These are phyloP conservation scores for Solanum virginianum DNA, from an alignment of 257 asterid genomes.

Conservation along the genomic window DNA sequence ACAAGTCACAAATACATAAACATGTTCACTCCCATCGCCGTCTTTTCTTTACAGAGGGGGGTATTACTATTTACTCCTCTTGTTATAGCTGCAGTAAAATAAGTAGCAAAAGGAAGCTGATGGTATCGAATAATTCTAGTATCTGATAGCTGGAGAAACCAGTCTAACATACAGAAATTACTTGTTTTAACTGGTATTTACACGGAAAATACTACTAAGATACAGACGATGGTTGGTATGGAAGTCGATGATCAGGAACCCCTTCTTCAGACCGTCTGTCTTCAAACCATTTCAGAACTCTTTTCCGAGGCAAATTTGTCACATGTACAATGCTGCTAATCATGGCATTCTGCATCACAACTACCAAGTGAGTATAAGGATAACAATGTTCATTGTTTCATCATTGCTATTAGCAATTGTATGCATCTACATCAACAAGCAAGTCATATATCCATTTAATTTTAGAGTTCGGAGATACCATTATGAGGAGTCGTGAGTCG, in stretches of 20 bases:
- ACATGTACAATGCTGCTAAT: conserved; percentile 80
- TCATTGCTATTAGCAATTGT: not conserved
- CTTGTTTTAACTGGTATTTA: not conserved
- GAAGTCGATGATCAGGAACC: conserved; percentile 44
- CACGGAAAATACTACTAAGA: not conserved
- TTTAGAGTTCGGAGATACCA: not conserved
- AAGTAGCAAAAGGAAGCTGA: not conserved
- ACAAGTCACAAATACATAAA: not conserved
- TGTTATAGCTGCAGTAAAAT: not conserved
- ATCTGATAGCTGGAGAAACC: not conserved
- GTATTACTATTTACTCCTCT: not conserved
- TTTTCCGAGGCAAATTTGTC: conserved; percentile 73
- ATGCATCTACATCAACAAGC: not conserved
- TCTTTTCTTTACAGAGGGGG: not conserved
- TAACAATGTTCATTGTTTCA: not conserved
- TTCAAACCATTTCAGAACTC: conserved; percentile 89
- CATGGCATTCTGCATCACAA: conserved; percentile 59
- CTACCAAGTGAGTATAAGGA: not conserved
- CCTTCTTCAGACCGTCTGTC: conserved; percentile 81
- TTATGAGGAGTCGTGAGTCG: not conserved
- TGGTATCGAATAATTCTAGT: not conserved
- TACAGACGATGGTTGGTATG: conserved; percentile 29
- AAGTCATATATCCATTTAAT: not conserved
- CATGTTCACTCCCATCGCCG: not conserved
- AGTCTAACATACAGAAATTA: not conserved